Conservation (phyloP, 495 filamentous ascomycete species). For the Penicillium steckii region DNA sequence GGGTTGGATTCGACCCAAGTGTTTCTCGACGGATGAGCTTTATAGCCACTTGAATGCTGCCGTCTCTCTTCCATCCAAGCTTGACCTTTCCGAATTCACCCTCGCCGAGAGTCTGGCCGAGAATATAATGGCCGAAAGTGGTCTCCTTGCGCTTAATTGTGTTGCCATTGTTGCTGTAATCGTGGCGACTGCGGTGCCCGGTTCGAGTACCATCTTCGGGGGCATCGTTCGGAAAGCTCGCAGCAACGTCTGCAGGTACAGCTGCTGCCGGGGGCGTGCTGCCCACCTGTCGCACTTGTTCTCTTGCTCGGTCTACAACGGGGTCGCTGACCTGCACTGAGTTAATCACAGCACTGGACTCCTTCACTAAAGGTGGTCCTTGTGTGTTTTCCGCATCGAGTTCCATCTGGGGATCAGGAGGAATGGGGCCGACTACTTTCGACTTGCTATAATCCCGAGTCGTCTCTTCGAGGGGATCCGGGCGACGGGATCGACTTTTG, state of each 20-base stretch:
- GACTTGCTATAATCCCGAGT: slow-evolving; percentile 20
- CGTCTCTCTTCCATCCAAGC: slow-evolving; percentile 97
- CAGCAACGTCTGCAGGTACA: slow-evolving; percentile 47
- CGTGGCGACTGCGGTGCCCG: slow-evolving; percentile 70
- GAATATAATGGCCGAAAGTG: slow-evolving; percentile 89
- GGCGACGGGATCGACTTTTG: slow-evolving; percentile 31
- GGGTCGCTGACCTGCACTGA: slow-evolving; percentile 77
- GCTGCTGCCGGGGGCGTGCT: slow-evolving; percentile 55
- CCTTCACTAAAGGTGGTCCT: slow-evolving; percentile 30
- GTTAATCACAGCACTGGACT: slow-evolving; percentile 62
- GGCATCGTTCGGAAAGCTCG: slow-evolving; percentile 44
- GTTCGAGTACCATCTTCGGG: slow-evolving; percentile 62
- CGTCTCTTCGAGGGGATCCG: slow-evolving; percentile 30
- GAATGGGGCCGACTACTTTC: slow-evolving; percentile 14
- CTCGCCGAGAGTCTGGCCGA: slow-evolving; percentile 96
- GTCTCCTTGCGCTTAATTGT: slow-evolving; percentile 66
- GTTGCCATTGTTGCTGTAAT: slow-evolving; percentile 56
- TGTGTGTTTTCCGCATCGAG: slow-evolving; percentile 25
- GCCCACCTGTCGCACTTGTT: slow-evolving; percentile 68
- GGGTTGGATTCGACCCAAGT: slow-evolving; percentile 78
- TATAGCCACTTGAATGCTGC: slow-evolving; percentile 92
- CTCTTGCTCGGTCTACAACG: slow-evolving; percentile 72
- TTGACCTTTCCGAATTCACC: slow-evolving; percentile 99
- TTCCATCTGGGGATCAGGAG: slow-evolving; percentile 15
- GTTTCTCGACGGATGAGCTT: slow-evolving; percentile 94